Conservation (phyloP, 108 stramenopile genomes). For the Cyclotella choctawhatcheeana region DNA sequence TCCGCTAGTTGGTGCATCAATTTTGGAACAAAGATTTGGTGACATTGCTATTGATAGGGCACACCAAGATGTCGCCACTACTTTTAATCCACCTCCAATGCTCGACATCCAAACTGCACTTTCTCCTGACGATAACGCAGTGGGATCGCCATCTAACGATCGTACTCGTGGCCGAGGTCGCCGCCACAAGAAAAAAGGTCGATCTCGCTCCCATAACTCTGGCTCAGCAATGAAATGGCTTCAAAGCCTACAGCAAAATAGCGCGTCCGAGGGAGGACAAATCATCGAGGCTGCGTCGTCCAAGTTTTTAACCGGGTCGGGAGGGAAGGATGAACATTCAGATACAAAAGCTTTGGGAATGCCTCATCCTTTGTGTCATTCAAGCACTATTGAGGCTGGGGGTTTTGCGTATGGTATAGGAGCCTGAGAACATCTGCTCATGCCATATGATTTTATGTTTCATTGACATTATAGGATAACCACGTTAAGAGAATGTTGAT, state of each 20-base stretch:
- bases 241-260: slow-evolving; percentile 25
- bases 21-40: slow-evolving; percentile 20
- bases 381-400: slow-evolving; percentile 45
- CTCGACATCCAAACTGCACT: slow-evolving; percentile 7
- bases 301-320: slow-evolving; percentile 42
- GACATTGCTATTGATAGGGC: slow-evolving; percentile 9
- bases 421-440: no score
- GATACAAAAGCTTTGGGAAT: slow-evolving; percentile 44
- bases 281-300: slow-evolving; percentile 50
- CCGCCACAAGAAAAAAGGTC: slow-evolving; percentile 21
- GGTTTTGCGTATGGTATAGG: background rate
- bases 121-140: background rate
- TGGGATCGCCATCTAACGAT: background rate
- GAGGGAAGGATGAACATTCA: background rate
- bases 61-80: background rate
- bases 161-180: slow-evolving; percentile 21
- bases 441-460: no score
- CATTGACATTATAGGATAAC: no score
- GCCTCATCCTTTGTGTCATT: slow-evolving; percentile 52
- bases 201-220: slow-evolving; percentile 5
- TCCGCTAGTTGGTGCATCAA: background rate
- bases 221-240: slow-evolving; percentile 43
- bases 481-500: no score
- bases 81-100: background rate
- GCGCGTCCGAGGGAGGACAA: background rate